Base-by-base conservation (phyloP, 306 rosid genomes). In the Fragaria vesca region DNA sequence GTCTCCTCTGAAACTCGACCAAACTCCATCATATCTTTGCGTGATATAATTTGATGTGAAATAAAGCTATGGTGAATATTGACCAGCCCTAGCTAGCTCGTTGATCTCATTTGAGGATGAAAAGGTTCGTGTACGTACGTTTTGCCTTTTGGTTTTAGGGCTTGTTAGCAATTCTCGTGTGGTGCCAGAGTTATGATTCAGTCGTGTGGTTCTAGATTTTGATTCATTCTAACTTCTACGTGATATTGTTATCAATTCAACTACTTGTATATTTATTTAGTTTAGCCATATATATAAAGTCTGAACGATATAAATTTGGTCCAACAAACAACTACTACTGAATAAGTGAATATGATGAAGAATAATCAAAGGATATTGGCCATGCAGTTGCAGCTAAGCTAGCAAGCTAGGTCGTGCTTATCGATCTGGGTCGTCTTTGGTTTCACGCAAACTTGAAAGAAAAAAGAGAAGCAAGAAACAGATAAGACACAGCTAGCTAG, bases 371-470 rank as follows among this genome's bases (percentile, higher is more conserved):
- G 36, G 66, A 26, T 32, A 6, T 60, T 60, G 71, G 36, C 5
- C 61, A 72, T 55, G 72, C 52, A 24, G 26, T 24, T 24, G 26
- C 26, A 24, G 26, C 26, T 24, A 0, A 24, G 26, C 26, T 24
- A 24, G 26, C 26, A 24, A 24, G 66, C 34, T 60, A 4, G 7
- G 66, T 9, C 5, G 36, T 80, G 61, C 57, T 24, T 51, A 40
- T 38, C 69, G 34, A 32, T 32, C 34, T 34, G 16, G 15, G 21
- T 40, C 60, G 21, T 28, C 60, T 81, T 75, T 50, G 81, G 58
- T 80, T 82, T 71, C 73, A 51, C 67, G 26, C 80, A 65, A 69
- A 85, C 82, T 32, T 80, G 71, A 67, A 38, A 38, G 63, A 43
- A 60, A 76, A 66, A 70, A 51, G 42, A 62, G 52, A 16, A 68